phyloP scores from a whole-genome alignment of 768 basidiomycete species.

The Dentipellis sp. region DNA sequence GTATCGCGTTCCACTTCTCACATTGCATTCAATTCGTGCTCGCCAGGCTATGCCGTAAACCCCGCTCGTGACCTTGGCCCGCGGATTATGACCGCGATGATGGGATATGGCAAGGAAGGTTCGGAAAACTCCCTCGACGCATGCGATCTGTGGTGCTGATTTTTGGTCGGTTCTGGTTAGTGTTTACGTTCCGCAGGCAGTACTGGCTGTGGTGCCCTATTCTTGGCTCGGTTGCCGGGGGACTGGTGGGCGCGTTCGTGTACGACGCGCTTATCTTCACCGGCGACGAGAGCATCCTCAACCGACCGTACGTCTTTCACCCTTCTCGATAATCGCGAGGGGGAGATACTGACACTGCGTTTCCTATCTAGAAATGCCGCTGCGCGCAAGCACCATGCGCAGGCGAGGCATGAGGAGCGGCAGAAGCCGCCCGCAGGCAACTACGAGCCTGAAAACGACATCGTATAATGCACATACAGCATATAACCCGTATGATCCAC shows the following conservation, averaged over 20 bases:
- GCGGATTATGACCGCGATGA: slow-evolving; percentile 59
- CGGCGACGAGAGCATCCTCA: neutral
- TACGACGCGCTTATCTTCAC: slow-evolving; percentile 51
- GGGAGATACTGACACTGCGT: neutral
- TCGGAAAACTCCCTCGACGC: neutral
- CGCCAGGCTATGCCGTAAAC: slow-evolving; percentile 49
- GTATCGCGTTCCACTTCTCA: neutral
- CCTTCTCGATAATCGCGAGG: neutral
- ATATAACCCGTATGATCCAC: too few species aligned
- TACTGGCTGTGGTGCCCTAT: slow-evolving; percentile 72
- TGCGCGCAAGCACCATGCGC: neutral
- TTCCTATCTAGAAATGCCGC: neutral
- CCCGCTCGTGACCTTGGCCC: slow-evolving; percentile 71
- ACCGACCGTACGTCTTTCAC: neutral
- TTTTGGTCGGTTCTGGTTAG: slow-evolving; percentile 4
- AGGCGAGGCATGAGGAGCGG: neutral
- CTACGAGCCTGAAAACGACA: neutral
- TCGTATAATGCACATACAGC: neutral
- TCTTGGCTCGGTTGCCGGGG: slow-evolving; percentile 53
- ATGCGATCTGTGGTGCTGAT: neutral
- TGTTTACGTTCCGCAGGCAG: slow-evolving; percentile 39
- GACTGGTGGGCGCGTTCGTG: slow-evolving; percentile 38
- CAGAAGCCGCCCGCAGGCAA: neutral
- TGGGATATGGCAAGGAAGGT: slow-evolving; percentile 21
- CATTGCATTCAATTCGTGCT: neutral